Conservation (phyloP, 805 yeast genomes). For the Lachancea quebecensis region DNA sequence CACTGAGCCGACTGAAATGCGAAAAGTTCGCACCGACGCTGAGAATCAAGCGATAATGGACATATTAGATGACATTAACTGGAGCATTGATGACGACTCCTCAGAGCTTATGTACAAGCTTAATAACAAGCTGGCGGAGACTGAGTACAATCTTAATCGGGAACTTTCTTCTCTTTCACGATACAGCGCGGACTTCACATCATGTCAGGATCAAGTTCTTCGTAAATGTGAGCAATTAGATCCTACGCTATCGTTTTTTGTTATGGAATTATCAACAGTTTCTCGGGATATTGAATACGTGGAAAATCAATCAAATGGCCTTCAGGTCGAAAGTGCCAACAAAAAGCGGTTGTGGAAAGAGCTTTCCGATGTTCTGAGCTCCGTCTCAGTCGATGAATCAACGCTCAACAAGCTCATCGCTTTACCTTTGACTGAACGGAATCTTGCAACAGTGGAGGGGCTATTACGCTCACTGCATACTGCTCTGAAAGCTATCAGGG, state of each 20-base stretch:
- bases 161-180: slow-evolving; percentile 46
- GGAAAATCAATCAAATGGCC: slow-evolving; percentile 70
- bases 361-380: slow-evolving; percentile 56
- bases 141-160: slow-evolving; percentile 57
- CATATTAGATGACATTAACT: slow-evolving; percentile 67
- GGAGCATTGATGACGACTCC: slow-evolving; percentile 66
- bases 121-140: slow-evolving; percentile 47
- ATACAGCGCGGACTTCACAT: slow-evolving; percentile 37
- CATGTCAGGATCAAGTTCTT: slow-evolving; percentile 38
- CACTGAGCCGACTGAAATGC: neutral
- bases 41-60: slow-evolving; percentile 37
- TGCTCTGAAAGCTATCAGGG: slow-evolving; percentile 60
- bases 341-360: slow-evolving; percentile 69
- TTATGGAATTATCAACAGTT: slow-evolving; percentile 56
- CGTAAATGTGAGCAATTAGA: slow-evolving; percentile 50
- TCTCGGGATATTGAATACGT: slow-evolving; percentile 63
- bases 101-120: slow-evolving; percentile 51
- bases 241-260: slow-evolving; percentile 47
- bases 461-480: slow-evolving; percentile 50
- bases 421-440: slow-evolving; percentile 42
- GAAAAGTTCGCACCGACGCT: slow-evolving; percentile 35
- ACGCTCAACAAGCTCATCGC: slow-evolving; percentile 43
- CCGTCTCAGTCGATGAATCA: slow-evolving; percentile 57
- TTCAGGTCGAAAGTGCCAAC: slow-evolving; percentile 78
- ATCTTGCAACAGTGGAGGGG: slow-evolving; percentile 45